These are phyloP conservation scores for Boletus pseudo-olivaceus DNA, from an alignment of 768 basidiomycete genomes.

Conservation along the genomic window DNA sequence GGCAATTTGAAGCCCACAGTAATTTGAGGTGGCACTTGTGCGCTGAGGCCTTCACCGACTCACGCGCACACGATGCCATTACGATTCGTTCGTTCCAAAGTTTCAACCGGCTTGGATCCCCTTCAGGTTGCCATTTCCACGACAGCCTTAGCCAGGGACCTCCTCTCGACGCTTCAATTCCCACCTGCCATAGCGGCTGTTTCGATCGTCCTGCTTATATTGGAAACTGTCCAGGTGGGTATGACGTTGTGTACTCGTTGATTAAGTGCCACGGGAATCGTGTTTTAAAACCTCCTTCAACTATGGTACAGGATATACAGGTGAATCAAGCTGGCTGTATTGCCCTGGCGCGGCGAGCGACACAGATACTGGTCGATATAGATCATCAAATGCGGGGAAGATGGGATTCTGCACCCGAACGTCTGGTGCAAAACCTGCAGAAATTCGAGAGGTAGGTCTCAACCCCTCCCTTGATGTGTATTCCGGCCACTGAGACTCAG, in stretches of 20 bases:
- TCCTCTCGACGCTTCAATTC: conserved; percentile 36
- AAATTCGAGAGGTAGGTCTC: conserved; percentile 39
- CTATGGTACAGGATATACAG: conserved; percentile 25
- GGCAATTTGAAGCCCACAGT: too few relatives aligned
- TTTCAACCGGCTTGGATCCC: conserved; percentile 20
- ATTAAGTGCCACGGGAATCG: background rate
- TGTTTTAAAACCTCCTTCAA: background rate
- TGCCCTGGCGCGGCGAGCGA: conserved; percentile 38
- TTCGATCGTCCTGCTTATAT: conserved; percentile 39
- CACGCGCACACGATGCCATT: conserved; percentile 26
- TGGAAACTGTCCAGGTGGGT: conserved; percentile 45
- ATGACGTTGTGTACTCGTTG: background rate
- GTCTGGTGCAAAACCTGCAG: conserved; percentile 37
- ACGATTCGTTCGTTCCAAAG: conserved; percentile 26
- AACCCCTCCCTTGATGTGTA: background rate
- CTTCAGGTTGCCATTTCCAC: conserved; percentile 32
- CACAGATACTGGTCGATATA: conserved; percentile 41
- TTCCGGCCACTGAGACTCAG: background rate
- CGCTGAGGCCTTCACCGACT: background rate
- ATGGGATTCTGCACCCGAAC: conserved; percentile 41
- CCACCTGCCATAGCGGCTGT: conserved; percentile 42
- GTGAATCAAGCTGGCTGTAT: conserved; percentile 40
- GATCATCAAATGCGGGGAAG: conserved; percentile 43
- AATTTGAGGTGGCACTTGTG: background rate
- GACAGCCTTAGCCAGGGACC: conserved; percentile 28